phyloP scores from a whole-genome alignment of 192 early-diverging fungal genomes.

The Coemansia sp. region DNA sequence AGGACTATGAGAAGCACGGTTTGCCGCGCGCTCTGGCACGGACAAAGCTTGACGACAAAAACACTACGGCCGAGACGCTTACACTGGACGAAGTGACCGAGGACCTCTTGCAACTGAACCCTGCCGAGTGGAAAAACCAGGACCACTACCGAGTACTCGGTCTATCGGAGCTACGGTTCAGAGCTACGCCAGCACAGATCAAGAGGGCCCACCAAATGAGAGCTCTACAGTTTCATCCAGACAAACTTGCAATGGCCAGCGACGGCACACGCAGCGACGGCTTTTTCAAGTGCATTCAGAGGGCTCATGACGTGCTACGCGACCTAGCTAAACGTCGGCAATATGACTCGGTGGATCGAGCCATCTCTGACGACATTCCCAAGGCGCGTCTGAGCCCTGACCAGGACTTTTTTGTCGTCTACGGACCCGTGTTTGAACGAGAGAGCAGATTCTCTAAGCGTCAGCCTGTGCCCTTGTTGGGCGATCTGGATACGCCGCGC shows the following conservation, averaged over 20 bases:
- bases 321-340: constrained; percentile 71
- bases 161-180: constrained; percentile 65
- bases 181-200: constrained; percentile 72
- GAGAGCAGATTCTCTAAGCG: constrained; percentile 70
- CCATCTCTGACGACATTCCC: constrained; percentile 63
- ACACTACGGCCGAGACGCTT: constrained; percentile 41
- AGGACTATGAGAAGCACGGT: constrained; percentile 50
- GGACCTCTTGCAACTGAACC: constrained; percentile 64
- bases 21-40: constrained; percentile 57
- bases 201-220: constrained; percentile 50
- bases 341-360: constrained; percentile 81
- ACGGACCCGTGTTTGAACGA: constrained; percentile 67
- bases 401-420: constrained; percentile 45
- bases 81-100: constrained; percentile 67
- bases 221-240: constrained; percentile 68
- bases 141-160: constrained; percentile 86
- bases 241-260: constrained; percentile 66
- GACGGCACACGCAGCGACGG: constrained; percentile 60
- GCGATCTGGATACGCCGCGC: constrained; percentile 61
- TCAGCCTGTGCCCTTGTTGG: constrained; percentile 62
- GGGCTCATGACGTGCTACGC: constrained; percentile 72
- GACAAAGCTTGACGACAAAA: constrained; percentile 37
- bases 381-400: constrained; percentile 20
- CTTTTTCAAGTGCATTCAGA: constrained; percentile 84
- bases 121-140: constrained; percentile 79